Conservation (phyloP, 108 stramenopile species). For the Thalassiosira profunda region DNA sequence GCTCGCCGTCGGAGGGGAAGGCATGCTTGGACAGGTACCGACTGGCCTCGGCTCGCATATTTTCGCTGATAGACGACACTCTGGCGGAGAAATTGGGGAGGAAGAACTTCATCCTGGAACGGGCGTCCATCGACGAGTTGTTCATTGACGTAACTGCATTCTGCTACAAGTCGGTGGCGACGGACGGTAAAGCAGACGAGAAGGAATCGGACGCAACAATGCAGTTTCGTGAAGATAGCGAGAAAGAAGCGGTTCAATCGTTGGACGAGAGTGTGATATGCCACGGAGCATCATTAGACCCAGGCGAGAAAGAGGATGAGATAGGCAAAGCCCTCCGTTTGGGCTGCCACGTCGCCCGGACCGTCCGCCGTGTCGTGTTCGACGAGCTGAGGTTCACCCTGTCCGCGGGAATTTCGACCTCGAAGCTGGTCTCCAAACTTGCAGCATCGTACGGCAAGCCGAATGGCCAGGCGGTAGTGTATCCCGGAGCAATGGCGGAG, state of each 20-base stretch:
- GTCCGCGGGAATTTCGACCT: conserved; percentile 79
- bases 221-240: conserved; percentile 10
- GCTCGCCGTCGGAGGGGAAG: conserved; percentile 74
- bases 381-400: conserved; percentile 79
- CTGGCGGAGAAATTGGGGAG: conserved; percentile 19
- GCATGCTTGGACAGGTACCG: conserved; percentile 89
- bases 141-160: conserved; percentile 84
- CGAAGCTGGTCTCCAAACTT: conserved; percentile 85
- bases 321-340: conserved; percentile 38
- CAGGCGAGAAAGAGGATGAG: conserved; percentile 15
- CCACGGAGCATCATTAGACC: conserved; percentile 8
- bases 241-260: not conserved
- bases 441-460: conserved; percentile 89
- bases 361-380: conserved; percentile 61
- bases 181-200: conserved; percentile 1
- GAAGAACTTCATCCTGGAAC: conserved; percentile 69
- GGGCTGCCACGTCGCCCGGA: conserved; percentile 62
- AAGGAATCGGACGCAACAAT: conserved; percentile 9
- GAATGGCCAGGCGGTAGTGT: conserved; percentile 87
- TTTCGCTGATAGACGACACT: conserved; percentile 64
- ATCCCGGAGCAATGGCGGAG: conserved; percentile 53
- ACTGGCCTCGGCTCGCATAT: conserved; percentile 76
- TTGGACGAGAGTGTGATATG: conserved; percentile 37
- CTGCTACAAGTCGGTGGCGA: conserved; percentile 45
- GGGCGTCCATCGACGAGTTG: conserved; percentile 88